These are phyloP conservation scores for Ceratobasidium sp. DNA, from an alignment of 1,284 basidiomycete genomes.

Conservation along the genomic window DNA sequence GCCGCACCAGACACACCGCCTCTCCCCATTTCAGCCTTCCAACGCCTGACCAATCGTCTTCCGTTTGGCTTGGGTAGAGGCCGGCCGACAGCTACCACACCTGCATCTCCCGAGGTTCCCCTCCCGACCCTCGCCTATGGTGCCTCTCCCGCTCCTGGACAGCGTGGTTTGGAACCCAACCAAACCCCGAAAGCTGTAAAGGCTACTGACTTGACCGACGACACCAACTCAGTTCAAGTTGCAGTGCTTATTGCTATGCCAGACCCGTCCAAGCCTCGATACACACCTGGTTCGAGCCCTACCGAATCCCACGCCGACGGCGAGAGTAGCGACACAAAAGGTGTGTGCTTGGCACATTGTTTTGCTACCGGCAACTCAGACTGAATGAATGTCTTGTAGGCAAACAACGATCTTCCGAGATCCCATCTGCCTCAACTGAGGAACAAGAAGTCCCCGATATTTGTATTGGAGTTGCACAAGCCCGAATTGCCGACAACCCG, in stretches of 20 bases:
- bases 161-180: not conserved
- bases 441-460: slow-evolving; percentile 42
- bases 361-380: not conserved
- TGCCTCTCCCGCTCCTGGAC: slow-evolving; percentile 3
- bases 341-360: slow-evolving; percentile 8
- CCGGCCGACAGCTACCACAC: not conserved
- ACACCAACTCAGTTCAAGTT: slow-evolving; percentile 41
- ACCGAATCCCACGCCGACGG: slow-evolving; percentile 25
- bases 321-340: slow-evolving; percentile 29
- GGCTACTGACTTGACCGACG: not conserved
- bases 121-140: slow-evolving; percentile 20
- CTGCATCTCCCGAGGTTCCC: slow-evolving; percentile 37
- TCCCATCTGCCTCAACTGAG: slow-evolving; percentile 32
- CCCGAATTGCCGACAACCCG: slow-evolving; percentile 1
- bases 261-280: slow-evolving; percentile 42
- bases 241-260: slow-evolving; percentile 49
- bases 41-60: slow-evolving; percentile 17
- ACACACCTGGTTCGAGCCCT: slow-evolving; percentile 24
- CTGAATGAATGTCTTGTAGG: slow-evolving; percentile 11
- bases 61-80: slow-evolving; percentile 11
- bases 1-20: slow-evolving; percentile 11
- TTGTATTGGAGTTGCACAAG: slow-evolving; percentile 33
- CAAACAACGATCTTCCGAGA: slow-evolving; percentile 39
- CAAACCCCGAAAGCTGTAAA: slow-evolving; percentile 1
- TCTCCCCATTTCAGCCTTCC: slow-evolving; percentile 3